Evolutionary conservation across 129 eudicot species (phyloP).

Genomic region (Silybum marianum): DNA sequence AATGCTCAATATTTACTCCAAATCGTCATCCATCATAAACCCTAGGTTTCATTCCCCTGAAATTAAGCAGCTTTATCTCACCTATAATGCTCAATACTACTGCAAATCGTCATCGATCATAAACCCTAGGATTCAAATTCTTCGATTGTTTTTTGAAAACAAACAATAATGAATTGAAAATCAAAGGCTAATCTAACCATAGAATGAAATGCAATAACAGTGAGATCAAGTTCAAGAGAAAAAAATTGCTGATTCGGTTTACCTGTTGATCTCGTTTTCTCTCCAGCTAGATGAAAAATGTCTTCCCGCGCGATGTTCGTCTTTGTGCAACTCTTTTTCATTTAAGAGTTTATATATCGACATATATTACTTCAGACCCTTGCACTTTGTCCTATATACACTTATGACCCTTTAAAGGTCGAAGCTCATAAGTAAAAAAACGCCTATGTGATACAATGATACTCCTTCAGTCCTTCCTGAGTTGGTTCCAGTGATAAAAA

Average conservation of each 20-base stretch:
- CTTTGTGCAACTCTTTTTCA: neutral
- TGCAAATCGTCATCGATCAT: neutral
- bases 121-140: neutral
- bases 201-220: neutral
- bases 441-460: too few species aligned
- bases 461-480: too few species aligned
- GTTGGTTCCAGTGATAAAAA: too few species aligned
- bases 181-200: neutral
- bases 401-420: neutral
- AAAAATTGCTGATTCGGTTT: neutral
- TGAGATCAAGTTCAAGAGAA: neutral
- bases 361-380: neutral
- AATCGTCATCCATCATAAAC: neutral
- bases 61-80: neutral
- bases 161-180: slow-evolving; percentile 2
- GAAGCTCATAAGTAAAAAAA: neutral
- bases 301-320: slow-evolving; percentile 9
- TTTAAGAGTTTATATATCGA: neutral
- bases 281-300: neutral
- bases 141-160: neutral
- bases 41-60: neutral
- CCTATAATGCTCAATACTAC: neutral
- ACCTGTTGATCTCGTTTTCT: neutral
- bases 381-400: neutral
- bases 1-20: neutral